Percentiles rank a stretch among this genome's conserved stretches.
Evolutionary conservation across 2,329 filamentous ascomycete species (phyloP).

Genomic region (Pseudopyrenochaeta lycopersici): DNA sequence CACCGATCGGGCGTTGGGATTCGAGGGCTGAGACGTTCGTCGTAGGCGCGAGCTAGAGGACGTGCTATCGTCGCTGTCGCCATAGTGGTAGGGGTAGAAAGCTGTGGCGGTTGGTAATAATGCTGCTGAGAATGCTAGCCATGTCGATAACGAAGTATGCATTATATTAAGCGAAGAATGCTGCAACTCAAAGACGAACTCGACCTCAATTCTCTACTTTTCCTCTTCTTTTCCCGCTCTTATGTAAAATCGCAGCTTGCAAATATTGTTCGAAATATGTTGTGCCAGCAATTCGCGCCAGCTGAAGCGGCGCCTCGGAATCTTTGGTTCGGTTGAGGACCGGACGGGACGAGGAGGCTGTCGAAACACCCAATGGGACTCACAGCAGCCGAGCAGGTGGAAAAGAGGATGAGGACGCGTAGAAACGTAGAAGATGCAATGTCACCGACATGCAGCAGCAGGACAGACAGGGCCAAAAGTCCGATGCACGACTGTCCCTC

Average conservation of each 20-base stretch:
- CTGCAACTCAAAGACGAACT: background rate
- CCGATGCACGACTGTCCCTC: background rate
- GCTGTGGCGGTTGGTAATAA: slow-evolving; percentile 37
- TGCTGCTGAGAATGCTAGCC: slow-evolving; percentile 33
- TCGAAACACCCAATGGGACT: too few species aligned
- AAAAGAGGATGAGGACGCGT: background rate
- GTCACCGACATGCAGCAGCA: background rate
- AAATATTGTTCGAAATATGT: too few species aligned
- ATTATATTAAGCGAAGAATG: slow-evolving; percentile 26
- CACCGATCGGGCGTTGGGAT: slow-evolving; percentile 9
- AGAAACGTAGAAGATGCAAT: background rate
- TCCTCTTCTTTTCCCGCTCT: too few species aligned
- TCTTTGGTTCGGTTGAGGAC: background rate
- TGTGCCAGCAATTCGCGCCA: too few species aligned
- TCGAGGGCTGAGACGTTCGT: slow-evolving; percentile 11
- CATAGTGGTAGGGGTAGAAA: slow-evolving; percentile 47
- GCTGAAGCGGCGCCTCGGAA: too few species aligned
- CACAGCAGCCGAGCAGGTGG: background rate
- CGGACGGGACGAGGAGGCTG: background rate
- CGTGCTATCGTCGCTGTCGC: slow-evolving; percentile 7
- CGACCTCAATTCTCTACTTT: too few species aligned
- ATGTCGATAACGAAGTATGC: slow-evolving; percentile 31
- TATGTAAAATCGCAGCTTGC: too few species aligned
- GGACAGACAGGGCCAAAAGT: background rate
- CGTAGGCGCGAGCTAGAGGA: slow-evolving; percentile 8